Evolutionary conservation across 2,329 filamentous ascomycete species (phyloP), one percentile per base, ranked within the genome.

Genomic region (Dactylellina leptospora): DNA sequence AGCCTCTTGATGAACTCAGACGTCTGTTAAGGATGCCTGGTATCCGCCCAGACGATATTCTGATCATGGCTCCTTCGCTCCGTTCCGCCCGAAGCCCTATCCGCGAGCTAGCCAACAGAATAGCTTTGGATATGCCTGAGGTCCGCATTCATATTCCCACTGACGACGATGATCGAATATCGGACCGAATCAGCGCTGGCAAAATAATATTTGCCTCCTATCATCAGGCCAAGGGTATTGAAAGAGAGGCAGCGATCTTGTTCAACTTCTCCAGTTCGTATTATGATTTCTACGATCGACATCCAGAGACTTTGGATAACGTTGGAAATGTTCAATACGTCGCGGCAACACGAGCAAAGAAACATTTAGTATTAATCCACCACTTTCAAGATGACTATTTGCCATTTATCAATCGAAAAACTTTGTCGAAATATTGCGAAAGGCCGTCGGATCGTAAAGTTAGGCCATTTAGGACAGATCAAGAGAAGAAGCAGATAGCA

Each of bases 171-270:
- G 58, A 61, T 13, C 28, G 47, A 3, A 40, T 63, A 20, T 38
- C 56, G 2, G 62, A 69, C 8, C 59, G 20, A 25, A 36, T 70
- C n/a, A 48, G 59, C 13, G 50, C 42, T 8, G 60, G 69, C 8
- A 75, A 75, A 25, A 60, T 75, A 11, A 16, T 63, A 3, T 40
- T 74, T 53, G 66, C 55, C 13, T 74, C 69, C 10, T 74, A 69
- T 28, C 74, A 75, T 28, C 73, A 75, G 56, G 58, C 64, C n/a
- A 75, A 75, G n/a, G 74, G 74, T 11, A 74, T 75, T 4, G 74
- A 75, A 48, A 69, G 74, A 45, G 61, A 74, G 30, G 74, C 69
- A 1, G 74, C 55, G 3, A 54, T 75, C 10, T 25, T 75, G 10
- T 73, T 72, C 47, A 55, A 61, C 13, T 75, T 75, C 20, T 74